These are phyloP conservation scores for Candida insectorum DNA, from an alignment of 805 yeast species.

Conservation along the genomic window DNA sequence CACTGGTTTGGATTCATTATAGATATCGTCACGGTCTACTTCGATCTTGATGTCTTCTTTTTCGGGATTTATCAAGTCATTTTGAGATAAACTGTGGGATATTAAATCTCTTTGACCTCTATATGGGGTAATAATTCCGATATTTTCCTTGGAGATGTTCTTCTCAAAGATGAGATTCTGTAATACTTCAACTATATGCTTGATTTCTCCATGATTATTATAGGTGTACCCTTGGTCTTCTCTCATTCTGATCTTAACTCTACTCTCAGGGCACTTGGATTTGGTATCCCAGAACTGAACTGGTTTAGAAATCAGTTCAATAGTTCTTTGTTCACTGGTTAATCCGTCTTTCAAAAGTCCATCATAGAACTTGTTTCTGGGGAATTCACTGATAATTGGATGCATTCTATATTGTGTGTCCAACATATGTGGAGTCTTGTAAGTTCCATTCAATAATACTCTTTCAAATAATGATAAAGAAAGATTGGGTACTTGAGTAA, in stretches of 20 bases:
- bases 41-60: constrained; percentile 45
- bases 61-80: constrained; percentile 55
- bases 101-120: constrained; percentile 69
- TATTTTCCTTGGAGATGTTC: constrained; percentile 45
- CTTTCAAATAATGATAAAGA: constrained; percentile 70
- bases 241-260: constrained; percentile 45
- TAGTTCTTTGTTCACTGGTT: constrained; percentile 45
- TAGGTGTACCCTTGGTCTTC: constrained; percentile 57
- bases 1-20: constrained; percentile 42
- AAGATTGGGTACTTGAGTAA: constrained; percentile 63
- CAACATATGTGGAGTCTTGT: constrained; percentile 60
- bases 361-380: constrained; percentile 49
- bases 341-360: constrained; percentile 57
- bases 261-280: constrained; percentile 45
- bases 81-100: constrained; percentile 46
- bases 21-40: constrained; percentile 60
- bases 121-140: constrained; percentile 74
- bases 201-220: constrained; percentile 53
- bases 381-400: constrained; percentile 58
- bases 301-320: constrained; percentile 48
- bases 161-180: constrained; percentile 53
- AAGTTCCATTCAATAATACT: constrained; percentile 58
- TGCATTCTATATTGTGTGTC: constrained; percentile 71
- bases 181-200: constrained; percentile 44
- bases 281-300: constrained; percentile 58